phyloP scores from a whole-genome alignment of 2,329 filamentous ascomycete genomes.

The Fusarium sp. region DNA sequence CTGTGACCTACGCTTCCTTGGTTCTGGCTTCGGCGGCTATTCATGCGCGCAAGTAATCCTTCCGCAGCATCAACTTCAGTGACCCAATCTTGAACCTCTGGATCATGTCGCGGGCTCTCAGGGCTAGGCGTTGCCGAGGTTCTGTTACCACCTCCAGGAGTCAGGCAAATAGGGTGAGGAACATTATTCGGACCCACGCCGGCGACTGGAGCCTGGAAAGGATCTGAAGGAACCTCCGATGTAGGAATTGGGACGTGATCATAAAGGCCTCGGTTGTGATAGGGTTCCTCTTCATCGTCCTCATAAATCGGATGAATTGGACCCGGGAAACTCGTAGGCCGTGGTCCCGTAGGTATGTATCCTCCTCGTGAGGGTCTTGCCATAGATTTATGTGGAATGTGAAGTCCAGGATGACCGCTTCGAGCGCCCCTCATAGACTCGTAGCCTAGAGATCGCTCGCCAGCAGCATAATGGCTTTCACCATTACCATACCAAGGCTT shows the following conservation, averaged over 20 bases:
- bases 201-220: constrained; percentile 57
- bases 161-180: constrained; percentile 34
- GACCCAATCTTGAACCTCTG: constrained; percentile 67
- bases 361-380: constrained; percentile 42
- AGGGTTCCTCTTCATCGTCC: constrained; percentile 61
- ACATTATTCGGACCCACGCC: constrained; percentile 18
- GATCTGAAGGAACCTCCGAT: constrained; percentile 54
- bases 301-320: constrained; percentile 67
- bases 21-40: constrained; percentile 38
- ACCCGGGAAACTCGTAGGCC: constrained; percentile 47
- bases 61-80: constrained; percentile 64
- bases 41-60: constrained; percentile 57
- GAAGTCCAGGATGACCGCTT: constrained; percentile 34
- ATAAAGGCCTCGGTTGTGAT: constrained; percentile 40
- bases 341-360: constrained; percentile 45
- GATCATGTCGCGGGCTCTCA: constrained; percentile 53
- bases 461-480: constrained; percentile 52
- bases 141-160: constrained; percentile 42
- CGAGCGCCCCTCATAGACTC: constrained; percentile 55
- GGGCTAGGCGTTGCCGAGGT: constrained; percentile 51
- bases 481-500: constrained; percentile 55
- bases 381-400: constrained; percentile 48
- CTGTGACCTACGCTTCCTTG: constrained; percentile 21
- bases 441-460: constrained; percentile 56
- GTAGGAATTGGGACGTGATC: constrained; percentile 45